phyloP scores from a whole-genome alignment of 352 stramenopile genomes.

The Pythium aristosporum region DNA sequence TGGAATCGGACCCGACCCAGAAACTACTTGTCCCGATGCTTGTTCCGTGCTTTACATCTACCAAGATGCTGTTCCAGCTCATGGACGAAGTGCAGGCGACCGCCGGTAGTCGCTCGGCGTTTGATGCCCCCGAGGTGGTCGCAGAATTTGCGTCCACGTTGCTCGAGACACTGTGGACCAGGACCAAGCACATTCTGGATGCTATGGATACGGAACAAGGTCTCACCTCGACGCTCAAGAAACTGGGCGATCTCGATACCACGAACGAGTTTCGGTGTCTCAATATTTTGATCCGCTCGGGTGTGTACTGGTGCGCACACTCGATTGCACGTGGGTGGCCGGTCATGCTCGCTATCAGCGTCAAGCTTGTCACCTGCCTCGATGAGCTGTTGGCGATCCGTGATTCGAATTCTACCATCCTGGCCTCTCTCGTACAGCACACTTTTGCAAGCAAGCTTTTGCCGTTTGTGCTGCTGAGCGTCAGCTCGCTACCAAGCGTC shows the following conservation, averaged over 20 bases:
- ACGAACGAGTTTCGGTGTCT: conserved; percentile 78
- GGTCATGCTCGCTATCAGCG: conserved; percentile 51
- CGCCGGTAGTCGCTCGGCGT: conserved; percentile 10
- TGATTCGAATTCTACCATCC: conserved; percentile 15
- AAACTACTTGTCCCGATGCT: conserved; percentile 80
- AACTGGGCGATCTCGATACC: conserved; percentile 45
- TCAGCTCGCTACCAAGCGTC: conserved; percentile 54
- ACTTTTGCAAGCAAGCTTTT: conserved; percentile 73
- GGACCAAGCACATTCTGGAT: conserved; percentile 32
- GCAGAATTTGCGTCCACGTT: conserved; percentile 57
- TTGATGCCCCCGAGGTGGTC: conserved; percentile 29
- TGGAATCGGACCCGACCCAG: conserved; percentile 34
- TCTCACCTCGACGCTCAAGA: conserved; percentile 11
- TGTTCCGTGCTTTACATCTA: conserved; percentile 76
- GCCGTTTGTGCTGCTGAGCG: conserved; percentile 70
- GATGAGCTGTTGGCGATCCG: conserved; percentile 34
- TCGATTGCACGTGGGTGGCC: conserved; percentile 47
- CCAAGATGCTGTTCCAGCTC: conserved; percentile 83
- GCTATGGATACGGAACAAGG: conserved; percentile 8
- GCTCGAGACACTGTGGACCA: conserved; percentile 48
- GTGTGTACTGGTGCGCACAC: conserved; percentile 75
- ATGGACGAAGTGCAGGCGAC: conserved; percentile 50
- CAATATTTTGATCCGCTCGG: conserved; percentile 69
- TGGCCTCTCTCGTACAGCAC: conserved; percentile 45
- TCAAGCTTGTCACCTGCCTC: conserved; percentile 58